Base-by-base conservation (phyloP, 768 basidiomycete genomes). In the Xerocomellus intermedius region DNA sequence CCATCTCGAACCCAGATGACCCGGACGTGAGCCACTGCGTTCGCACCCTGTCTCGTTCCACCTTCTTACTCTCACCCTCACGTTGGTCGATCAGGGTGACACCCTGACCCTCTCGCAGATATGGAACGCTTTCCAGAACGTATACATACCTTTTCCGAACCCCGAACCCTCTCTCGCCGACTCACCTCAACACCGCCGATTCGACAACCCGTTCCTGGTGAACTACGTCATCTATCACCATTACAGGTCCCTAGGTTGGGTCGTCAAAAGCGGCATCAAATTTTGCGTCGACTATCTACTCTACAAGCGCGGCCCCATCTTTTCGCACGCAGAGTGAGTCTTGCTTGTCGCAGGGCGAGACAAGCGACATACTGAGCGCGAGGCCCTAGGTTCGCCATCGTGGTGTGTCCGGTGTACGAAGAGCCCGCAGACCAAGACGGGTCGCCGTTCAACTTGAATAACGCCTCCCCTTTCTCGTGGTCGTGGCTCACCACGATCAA, bases 401-500 rank as follows among this genome's bases (percentile, higher is more conserved):
- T 95, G n/a, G 80, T 96, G 19, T 84, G 92, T 57, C 96, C 97
- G 0, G 86, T 88, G 3, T 98, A 98, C 64, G 87, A 92, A 75
- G 89, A 95, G 62, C 80, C 83, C 0, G 74, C 76, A 46, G 95
- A 98, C 68, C 81, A 82, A 55, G 73, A 76, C 22, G 68, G 77
- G 0, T 93, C 89, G 4, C 81, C 83, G 0, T 82, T 87, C 60
- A 70, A 79, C 22, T 75, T 91, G 2, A 81, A 82, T 55, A 89
- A 91, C 51, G 72, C 82, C 2, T 73, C 80, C 19, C 89, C 90
- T 2, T 90, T 91, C 65, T 77, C 86, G 10, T 99, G 97, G 97
- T 82, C 91, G 13, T 98, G 94, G 95, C 80, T 99, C 28, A 94
- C 92, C 72, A 99, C 97, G 1, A 82, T 99, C 57, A 98, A 97